Conservation (phyloP, 257 asterid species). For the Solanum verrucosum region DNA sequence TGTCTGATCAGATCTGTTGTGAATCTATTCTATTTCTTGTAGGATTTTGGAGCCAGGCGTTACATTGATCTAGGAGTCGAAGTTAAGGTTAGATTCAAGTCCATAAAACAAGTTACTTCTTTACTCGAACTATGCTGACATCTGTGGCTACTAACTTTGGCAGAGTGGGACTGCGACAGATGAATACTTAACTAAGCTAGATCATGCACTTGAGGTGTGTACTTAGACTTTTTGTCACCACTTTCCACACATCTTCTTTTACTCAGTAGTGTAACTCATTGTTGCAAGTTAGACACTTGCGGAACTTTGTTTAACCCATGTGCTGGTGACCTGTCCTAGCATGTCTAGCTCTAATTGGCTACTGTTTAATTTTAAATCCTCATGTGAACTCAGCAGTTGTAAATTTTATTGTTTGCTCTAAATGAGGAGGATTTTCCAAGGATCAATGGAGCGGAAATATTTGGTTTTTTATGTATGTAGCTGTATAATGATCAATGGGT, state of each 20-base stretch:
- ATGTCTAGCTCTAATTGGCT: neutral
- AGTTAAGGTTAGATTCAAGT: constrained; percentile 47
- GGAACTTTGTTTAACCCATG: neutral
- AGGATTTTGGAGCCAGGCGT: constrained; percentile 82
- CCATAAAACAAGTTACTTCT: neutral
- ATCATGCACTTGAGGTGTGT: constrained; percentile 72
- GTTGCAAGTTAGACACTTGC: neutral
- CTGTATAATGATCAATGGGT: neutral
- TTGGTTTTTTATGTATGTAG: neutral
- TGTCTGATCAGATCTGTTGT: neutral
- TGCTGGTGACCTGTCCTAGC: neutral
- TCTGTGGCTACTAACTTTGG: neutral
- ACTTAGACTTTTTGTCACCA: neutral
- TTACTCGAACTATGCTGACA: neutral
- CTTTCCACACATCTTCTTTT: neutral
- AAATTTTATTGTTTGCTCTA: neutral
- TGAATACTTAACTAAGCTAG: constrained; percentile 68
- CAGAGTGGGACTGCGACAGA: constrained; percentile 73
- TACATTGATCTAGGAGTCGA: constrained; percentile 72
- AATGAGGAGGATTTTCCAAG: neutral
- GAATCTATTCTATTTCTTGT: neutral
- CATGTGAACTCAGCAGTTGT: neutral
- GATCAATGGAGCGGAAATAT: neutral
- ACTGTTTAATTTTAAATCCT: neutral
- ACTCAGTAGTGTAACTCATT: neutral